These are phyloP conservation scores for Fragosphaeria purpurea DNA, from an alignment of 2,329 filamentous ascomycete genomes.

Conservation along the genomic window DNA sequence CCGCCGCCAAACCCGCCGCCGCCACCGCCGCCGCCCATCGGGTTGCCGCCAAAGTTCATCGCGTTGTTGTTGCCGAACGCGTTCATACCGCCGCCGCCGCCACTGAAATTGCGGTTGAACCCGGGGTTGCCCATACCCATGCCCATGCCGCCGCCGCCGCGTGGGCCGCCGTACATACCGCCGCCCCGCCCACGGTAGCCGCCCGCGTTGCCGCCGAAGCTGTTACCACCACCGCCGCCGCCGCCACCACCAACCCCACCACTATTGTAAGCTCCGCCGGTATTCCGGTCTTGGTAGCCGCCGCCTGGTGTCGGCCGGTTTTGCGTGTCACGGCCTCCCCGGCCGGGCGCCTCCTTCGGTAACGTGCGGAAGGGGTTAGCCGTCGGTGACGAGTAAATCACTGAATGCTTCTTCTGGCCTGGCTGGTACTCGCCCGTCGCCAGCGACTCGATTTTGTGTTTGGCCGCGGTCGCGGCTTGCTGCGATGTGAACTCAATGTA, in stretches of 20 bases:
- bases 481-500: slow-evolving; percentile 78
- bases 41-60: slow-evolving; percentile 22
- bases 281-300: slow-evolving; percentile 36
- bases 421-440: slow-evolving; percentile 39
- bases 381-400: slow-evolving; percentile 65
- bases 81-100: slow-evolving; percentile 33
- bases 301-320: slow-evolving; percentile 39
- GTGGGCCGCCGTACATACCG: slow-evolving; percentile 24
- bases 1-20: slow-evolving; percentile 26
- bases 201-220: slow-evolving; percentile 11
- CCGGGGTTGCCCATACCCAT: slow-evolving; percentile 23
- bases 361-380: slow-evolving; percentile 84
- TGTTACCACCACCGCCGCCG: slow-evolving; percentile 29
- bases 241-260: slow-evolving; percentile 34
- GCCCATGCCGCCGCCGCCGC: slow-evolving; percentile 27
- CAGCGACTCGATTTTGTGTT: slow-evolving; percentile 66
- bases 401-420: slow-evolving; percentile 59
- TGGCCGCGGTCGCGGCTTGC: slow-evolving; percentile 76
- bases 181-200: slow-evolving; percentile 12
- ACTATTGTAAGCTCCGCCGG: slow-evolving; percentile 33
- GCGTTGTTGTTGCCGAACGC: slow-evolving; percentile 22
- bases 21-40: slow-evolving; percentile 40
- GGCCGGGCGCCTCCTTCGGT: slow-evolving; percentile 74
- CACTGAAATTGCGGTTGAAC: slow-evolving; percentile 30
- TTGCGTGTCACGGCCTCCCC: slow-evolving; percentile 53